These are phyloP conservation scores for Henningerozyma blattae DNA, from an alignment of 805 yeast species.

Conservation along the genomic window DNA sequence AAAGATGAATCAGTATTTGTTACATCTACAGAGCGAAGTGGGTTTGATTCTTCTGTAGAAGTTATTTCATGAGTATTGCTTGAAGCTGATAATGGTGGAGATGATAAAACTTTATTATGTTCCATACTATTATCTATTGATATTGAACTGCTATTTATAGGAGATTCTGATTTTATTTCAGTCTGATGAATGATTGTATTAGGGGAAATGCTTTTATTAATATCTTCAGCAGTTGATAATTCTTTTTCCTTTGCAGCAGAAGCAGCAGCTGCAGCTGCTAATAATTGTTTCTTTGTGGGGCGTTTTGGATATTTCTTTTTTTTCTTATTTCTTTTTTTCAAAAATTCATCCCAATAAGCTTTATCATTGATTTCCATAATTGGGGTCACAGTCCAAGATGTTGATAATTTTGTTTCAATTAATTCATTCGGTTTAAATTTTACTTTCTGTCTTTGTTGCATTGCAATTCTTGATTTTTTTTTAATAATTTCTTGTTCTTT, in stretches of 20 bases:
- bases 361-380: constrained; percentile 46
- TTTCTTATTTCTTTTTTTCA: constrained; percentile 30
- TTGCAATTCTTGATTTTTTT: constrained; percentile 63
- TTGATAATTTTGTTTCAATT: constrained; percentile 11
- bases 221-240: neutral
- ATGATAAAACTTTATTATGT: too few species aligned
- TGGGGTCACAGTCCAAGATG: constrained; percentile 39
- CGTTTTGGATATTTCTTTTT: constrained; percentile 26
- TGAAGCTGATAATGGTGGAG: too few species aligned
- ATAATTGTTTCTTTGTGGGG: constrained; percentile 19
- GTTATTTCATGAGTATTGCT: too few species aligned
- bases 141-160: too few species aligned
- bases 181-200: too few species aligned
- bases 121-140: too few species aligned
- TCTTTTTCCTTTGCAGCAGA: neutral
- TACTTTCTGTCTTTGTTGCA: constrained; percentile 52
- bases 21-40: too few species aligned
- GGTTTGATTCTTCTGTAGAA: too few species aligned
- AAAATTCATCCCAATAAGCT: constrained; percentile 30
- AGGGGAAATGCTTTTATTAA: too few species aligned
- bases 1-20: too few species aligned
- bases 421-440: constrained; percentile 40
- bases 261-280: neutral
- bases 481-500: constrained; percentile 76
- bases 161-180: too few species aligned